A percentile compares a stretch with the other conserved stretches of the same genome.
Evolutionary conservation across 441 rosid genomes (phyloP).

Genomic region (Mallotus repandus): DNA sequence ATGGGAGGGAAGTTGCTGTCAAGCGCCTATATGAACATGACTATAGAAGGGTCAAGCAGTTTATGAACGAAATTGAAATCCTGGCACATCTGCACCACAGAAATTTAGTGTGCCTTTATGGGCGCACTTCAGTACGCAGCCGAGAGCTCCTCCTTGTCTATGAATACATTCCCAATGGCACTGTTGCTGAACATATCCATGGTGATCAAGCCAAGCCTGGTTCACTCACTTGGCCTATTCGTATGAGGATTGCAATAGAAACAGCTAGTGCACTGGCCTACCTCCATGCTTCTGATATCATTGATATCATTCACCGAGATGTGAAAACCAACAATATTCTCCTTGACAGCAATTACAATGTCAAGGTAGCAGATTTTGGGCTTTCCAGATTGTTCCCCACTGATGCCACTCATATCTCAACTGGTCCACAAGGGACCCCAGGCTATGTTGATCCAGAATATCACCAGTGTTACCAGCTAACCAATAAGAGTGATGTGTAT

Average conservation of each 20-base stretch:
- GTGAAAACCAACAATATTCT: slow-evolving; percentile 73
- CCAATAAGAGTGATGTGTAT: slow-evolving; percentile 73
- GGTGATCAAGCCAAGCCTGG: slow-evolving; percentile 38
- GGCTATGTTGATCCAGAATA: slow-evolving; percentile 85
- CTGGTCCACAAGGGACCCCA: slow-evolving; percentile 81
- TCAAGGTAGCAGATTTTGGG: slow-evolving; percentile 78
- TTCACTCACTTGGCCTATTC: slow-evolving; percentile 51
- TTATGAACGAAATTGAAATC: slow-evolving; percentile 71
- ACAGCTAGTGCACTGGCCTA: slow-evolving; percentile 69
- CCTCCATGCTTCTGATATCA: slow-evolving; percentile 79
- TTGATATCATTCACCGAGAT: slow-evolving; percentile 64
- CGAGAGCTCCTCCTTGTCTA: slow-evolving; percentile 70
- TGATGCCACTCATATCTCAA: slow-evolving; percentile 65
- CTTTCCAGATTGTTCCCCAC: slow-evolving; percentile 56
- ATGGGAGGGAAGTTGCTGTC: slow-evolving; percentile 76
- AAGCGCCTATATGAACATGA: slow-evolving; percentile 71
- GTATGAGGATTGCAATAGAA: slow-evolving; percentile 70
- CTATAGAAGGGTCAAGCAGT: slow-evolving; percentile 46
- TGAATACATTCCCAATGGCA: slow-evolving; percentile 65
- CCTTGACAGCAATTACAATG: slow-evolving; percentile 50
- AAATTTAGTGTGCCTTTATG: slow-evolving; percentile 71
- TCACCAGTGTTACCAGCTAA: slow-evolving; percentile 61
- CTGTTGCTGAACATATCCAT: slow-evolving; percentile 72
- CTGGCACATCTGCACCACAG: slow-evolving; percentile 62
- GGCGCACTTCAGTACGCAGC: slow-evolving; percentile 70